phyloP scores from a whole-genome alignment of 768 basidiomycete species.

The Boletus rufocinnamomeus region DNA sequence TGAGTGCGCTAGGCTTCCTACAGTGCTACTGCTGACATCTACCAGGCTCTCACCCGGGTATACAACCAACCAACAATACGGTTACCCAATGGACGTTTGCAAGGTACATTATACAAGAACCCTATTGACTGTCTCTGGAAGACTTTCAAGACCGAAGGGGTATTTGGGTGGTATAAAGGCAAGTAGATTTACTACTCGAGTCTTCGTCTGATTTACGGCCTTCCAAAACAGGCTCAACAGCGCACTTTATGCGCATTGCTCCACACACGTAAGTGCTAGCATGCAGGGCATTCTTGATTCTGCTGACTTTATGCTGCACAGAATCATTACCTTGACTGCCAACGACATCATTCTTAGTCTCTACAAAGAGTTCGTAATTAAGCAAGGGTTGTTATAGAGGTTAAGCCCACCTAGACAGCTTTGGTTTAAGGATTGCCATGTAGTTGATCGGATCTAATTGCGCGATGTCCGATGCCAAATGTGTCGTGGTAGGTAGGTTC shows the following conservation, averaged over 20 bases:
- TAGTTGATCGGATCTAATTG: background rate
- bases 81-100: constrained; percentile 67
- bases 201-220: background rate
- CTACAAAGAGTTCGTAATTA: constrained; percentile 50
- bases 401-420: background rate
- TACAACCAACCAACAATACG: constrained; percentile 90
- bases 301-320: constrained; percentile 31
- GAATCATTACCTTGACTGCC: constrained; percentile 87
- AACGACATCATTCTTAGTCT: constrained; percentile 77
- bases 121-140: constrained; percentile 98
- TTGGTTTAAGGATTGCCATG: background rate
- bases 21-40: constrained; percentile 1
- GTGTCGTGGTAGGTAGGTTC: no score
- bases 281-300: background rate
- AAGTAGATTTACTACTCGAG: background rate
- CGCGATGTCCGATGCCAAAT: no score
- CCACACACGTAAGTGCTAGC: constrained; percentile 74
- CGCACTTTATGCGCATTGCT: constrained; percentile 90
- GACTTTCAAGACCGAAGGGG: constrained; percentile 87
- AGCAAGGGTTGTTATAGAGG: constrained; percentile 15
- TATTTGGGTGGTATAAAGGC: constrained; percentile 97
- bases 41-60: constrained; percentile 84
- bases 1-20: constrained; percentile 36
- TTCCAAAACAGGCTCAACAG: constrained; percentile 69
- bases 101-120: constrained; percentile 82